Evolutionary conservation across 306 rosid genomes (phyloP), one percentile per base, ranked within the genome.

Genomic region (Dalbergia oliveri): DNA sequence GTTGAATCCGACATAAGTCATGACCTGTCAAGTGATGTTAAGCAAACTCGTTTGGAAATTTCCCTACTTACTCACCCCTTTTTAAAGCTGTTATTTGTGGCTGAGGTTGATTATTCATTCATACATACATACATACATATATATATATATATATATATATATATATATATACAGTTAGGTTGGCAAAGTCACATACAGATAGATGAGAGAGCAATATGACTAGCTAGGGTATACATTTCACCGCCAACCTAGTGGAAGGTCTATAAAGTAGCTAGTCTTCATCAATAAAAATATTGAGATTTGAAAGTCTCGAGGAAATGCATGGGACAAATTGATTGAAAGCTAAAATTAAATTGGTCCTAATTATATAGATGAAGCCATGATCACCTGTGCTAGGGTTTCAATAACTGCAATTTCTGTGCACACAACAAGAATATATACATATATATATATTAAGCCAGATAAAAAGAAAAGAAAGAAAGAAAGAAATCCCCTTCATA

Each of bases 221-320:
- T 4, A 37, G 6, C 41, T 50, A 50, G 73, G 63, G 19, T 60
- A 3, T 31, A 63, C 23, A 77, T 77, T 69, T 72, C 65, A 45
- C 26, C 39, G 80, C 83, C 87, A 54, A 58, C 87, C 87, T 83
- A 73, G 72, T 56, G 16, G 35, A 77, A 65, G 57, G 62, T 44
- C 84, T 82, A 85, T 68, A 82, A 82, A 86, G 72, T 78, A 86
- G n/a, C n/a, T n/a, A n/a, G 72, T 78, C 18, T 12, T 66, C 73
- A 54, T 73, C 67, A 18, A 67, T 61, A 56, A 13, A 80, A 79
- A 19, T 21, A 58, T 53, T 61, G 12, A 51, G 15, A 79, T 26
- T 79, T 53, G 84, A 68, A 41, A 64, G 87, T 86, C 87, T 79
- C 89, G 87, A 83, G 89, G 71, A 86, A 74, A 74, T 21, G 34